A percentile compares a stretch with the other conserved stretches of the same genome.
Conservation (phyloP, 2,329 filamentous ascomycete species). For the Xylaria sp. region DNA sequence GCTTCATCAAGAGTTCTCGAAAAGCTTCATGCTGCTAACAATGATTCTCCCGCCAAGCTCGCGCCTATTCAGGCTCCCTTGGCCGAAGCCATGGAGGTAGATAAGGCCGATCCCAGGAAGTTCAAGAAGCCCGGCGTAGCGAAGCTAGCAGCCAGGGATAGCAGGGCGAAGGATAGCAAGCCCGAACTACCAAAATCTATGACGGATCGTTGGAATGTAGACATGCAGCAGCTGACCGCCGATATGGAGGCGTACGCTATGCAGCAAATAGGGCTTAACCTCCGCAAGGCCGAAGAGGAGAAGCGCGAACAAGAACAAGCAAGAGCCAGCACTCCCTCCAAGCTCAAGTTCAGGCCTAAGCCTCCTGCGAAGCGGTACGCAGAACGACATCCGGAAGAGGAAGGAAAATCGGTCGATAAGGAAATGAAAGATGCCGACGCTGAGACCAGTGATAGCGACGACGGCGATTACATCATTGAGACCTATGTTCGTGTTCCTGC, state of each 20-base stretch:
- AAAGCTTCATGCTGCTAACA: constrained; percentile 40
- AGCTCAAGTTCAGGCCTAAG: constrained; percentile 65
- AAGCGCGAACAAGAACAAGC: constrained; percentile 47
- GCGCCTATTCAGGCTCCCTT: constrained; percentile 21
- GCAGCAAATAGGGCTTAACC: constrained; percentile 65
- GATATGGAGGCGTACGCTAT: constrained; percentile 62
- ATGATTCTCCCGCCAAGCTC: constrained; percentile 24
- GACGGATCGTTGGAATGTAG: constrained; percentile 54
- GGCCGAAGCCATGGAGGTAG: constrained; percentile 42
- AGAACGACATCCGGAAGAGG: constrained; percentile 64
- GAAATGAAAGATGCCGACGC: constrained; percentile 48
- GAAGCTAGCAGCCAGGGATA: constrained; percentile 41
- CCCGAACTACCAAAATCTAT: constrained; percentile 47
- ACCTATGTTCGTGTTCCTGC: constrained; percentile 72
- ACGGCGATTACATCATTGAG: constrained; percentile 71
- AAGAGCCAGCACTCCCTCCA: constrained; percentile 35
- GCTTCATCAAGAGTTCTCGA: constrained; percentile 42
- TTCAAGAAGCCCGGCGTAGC: constrained; percentile 52
- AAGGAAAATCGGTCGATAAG: constrained; percentile 41
- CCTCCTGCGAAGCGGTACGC: constrained; percentile 64
- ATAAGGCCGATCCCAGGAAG: constrained; percentile 44
- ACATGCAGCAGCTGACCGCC: constrained; percentile 47
- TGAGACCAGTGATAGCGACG: constrained; percentile 58
- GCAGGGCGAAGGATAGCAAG: constrained; percentile 37
- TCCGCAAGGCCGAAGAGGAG: constrained; percentile 60